Conservation (phyloP, 345 rosid species). For the Corchorus olitorius region DNA sequence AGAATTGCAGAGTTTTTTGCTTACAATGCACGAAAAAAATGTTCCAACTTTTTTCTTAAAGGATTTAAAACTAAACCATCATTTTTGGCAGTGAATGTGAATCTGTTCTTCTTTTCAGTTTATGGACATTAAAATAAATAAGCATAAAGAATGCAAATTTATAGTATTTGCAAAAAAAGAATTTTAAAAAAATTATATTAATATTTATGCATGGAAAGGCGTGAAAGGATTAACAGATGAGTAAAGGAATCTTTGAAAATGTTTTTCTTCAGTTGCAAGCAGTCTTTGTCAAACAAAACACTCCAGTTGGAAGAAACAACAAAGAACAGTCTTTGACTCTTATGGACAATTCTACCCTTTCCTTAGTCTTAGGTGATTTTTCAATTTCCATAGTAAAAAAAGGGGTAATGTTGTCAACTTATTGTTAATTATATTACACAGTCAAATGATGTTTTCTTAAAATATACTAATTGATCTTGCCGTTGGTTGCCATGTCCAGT, state of each 20-base stretch:
- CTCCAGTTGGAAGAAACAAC: not conserved
- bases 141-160: not conserved
- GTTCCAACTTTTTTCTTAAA: not conserved
- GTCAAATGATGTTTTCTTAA: not conserved
- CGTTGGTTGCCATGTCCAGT: not conserved
- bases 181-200: not conserved
- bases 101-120: not conserved
- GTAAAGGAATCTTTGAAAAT: conserved; percentile 15
- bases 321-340: not conserved
- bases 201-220: conserved; percentile 1
- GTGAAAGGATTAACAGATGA: conserved; percentile 9
- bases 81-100: not conserved
- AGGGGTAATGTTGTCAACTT: not conserved
- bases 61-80: not conserved
- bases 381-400: not conserved
- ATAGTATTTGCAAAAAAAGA: not conserved
- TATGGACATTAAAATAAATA: not conserved
- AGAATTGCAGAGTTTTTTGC: conserved; percentile 9
- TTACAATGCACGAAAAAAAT: conserved; percentile 30
- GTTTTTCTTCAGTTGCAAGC: not conserved
- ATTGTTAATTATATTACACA: too few relatives aligned
- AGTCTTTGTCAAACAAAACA: not conserved
- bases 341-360: not conserved
- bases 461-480: not conserved
- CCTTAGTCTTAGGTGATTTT: not conserved